These are phyloP conservation scores for Penicillium chermesinum DNA, from an alignment of 495 filamentous ascomycete species.

Conservation along the genomic window DNA sequence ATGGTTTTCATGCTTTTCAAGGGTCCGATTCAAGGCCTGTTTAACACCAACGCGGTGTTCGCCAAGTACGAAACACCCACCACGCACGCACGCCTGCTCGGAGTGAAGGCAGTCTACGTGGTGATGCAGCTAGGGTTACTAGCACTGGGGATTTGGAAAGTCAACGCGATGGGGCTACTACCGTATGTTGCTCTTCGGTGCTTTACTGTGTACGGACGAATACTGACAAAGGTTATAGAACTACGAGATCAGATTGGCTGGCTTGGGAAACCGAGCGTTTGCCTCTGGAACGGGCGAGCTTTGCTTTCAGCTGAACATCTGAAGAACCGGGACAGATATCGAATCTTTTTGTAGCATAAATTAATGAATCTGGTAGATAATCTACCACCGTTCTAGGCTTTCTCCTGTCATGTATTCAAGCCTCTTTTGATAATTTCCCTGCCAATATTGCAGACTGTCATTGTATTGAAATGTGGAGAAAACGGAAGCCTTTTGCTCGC, in stretches of 20 bases:
- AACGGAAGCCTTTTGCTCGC: no score
- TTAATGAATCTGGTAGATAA: not conserved
- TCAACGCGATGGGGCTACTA: slow-evolving; percentile 92
- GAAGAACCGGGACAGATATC: no score
- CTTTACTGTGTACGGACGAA: slow-evolving; percentile 1
- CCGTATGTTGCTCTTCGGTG: slow-evolving; percentile 55
- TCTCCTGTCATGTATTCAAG: no score
- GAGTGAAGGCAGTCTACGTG: slow-evolving; percentile 82
- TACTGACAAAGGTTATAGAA: slow-evolving; percentile 46
- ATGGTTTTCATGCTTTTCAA: slow-evolving; percentile 99
- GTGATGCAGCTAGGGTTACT: slow-evolving; percentile 78
- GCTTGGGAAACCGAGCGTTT: slow-evolving; percentile 85
- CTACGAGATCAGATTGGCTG: slow-evolving; percentile 90
- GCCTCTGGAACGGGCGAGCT: slow-evolving; percentile 64
- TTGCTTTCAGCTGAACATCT: slow-evolving; percentile 37
- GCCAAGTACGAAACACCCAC: slow-evolving; percentile 80
- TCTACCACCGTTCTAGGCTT: no score
- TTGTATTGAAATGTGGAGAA: no score
- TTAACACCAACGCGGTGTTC: slow-evolving; percentile 75
- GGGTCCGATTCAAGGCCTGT: slow-evolving; percentile 80
- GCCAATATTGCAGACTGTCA: no score
- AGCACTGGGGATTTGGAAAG: slow-evolving; percentile 89
- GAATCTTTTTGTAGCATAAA: not conserved
- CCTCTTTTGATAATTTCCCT: no score
- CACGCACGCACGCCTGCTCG: slow-evolving; percentile 63